phyloP scores from a whole-genome alignment of 1,139 yeast genomes.

The Diutina sp. region DNA sequence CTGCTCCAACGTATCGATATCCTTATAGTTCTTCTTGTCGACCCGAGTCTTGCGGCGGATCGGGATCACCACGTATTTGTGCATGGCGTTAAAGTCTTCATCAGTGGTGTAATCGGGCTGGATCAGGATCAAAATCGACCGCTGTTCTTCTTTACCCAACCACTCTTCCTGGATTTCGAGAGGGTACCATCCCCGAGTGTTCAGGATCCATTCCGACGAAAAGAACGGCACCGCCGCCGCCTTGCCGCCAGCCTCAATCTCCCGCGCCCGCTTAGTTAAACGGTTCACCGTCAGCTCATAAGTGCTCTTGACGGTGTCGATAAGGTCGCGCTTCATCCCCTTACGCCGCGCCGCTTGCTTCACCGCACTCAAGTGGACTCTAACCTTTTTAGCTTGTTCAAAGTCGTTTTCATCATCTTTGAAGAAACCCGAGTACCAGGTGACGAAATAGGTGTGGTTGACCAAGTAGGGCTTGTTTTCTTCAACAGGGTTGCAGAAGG shows the following conservation, averaged over 20 bases:
- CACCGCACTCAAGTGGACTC: constrained; percentile 54
- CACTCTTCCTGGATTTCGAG: constrained; percentile 48
- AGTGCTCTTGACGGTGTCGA: background rate
- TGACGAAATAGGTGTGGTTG: constrained; percentile 57
- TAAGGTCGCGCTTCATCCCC: constrained; percentile 34
- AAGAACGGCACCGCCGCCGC: constrained; percentile 39
- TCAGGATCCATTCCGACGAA: constrained; percentile 59
- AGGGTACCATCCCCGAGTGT: constrained; percentile 52
- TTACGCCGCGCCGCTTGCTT: constrained; percentile 40
- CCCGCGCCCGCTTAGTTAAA: constrained; percentile 18
- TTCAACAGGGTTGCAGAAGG: constrained; percentile 64
- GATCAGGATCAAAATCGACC: constrained; percentile 43
- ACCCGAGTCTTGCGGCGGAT: constrained; percentile 49
- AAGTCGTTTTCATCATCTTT: constrained; percentile 21
- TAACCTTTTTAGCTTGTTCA: constrained; percentile 29
- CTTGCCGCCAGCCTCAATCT: constrained; percentile 26
- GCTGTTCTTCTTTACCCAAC: constrained; percentile 33
- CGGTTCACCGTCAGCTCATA: background rate
- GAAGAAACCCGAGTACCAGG: constrained; percentile 67
- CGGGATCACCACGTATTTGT: constrained; percentile 42
- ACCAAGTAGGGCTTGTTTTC: constrained; percentile 43
- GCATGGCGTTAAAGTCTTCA: constrained; percentile 45
- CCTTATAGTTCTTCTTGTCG: constrained; percentile 42
- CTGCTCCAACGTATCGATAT: constrained; percentile 31
- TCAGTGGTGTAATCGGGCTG: constrained; percentile 60